Conservation (phyloP, 2,329 filamentous ascomycete genomes). For the Magnaporthiopsis rhizophila region DNA sequence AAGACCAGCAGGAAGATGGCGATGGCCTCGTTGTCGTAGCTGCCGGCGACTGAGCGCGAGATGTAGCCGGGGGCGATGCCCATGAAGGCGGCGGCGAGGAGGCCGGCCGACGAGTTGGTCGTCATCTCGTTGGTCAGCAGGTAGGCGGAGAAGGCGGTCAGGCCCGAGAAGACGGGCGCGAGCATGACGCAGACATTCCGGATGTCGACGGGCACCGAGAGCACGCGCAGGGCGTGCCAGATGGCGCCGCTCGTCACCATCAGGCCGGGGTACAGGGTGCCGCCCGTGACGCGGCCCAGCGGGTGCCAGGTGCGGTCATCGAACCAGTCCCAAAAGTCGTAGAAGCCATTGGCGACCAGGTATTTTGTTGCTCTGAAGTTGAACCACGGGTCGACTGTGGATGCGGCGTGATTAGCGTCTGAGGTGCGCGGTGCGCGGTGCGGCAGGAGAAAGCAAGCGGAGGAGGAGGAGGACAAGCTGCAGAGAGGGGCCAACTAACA, state of each 20-base stretch:
- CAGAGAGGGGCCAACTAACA: slow-evolving; percentile 53
- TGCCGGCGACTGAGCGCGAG: slow-evolving; percentile 92
- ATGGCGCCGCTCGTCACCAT: slow-evolving; percentile 99
- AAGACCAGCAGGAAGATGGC: slow-evolving; percentile 98
- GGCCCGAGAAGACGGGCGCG: slow-evolving; percentile 85
- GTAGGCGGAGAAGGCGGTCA: slow-evolving; percentile 89
- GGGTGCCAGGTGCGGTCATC: slow-evolving; percentile 99
- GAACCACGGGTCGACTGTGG: slow-evolving; percentile 95
- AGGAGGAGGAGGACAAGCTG: too few relatives aligned
- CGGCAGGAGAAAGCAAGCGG: slow-evolving; percentile 10
- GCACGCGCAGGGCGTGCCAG: slow-evolving; percentile 83
- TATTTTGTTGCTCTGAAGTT: slow-evolving; percentile 99
- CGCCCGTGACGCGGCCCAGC: slow-evolving; percentile 93
- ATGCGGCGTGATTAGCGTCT: slow-evolving; percentile 1
- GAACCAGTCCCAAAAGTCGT: slow-evolving; percentile 99
- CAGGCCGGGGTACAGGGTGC: slow-evolving; percentile 94
- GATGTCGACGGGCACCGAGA: slow-evolving; percentile 92
- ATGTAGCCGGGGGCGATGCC: slow-evolving; percentile 97
- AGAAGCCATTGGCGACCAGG: slow-evolving; percentile 92
- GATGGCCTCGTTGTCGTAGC: slow-evolving; percentile 97
- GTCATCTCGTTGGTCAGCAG: slow-evolving; percentile 97
- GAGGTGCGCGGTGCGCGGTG: slow-evolving; percentile 8
- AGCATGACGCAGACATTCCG: slow-evolving; percentile 97
- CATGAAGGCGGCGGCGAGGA: slow-evolving; percentile 93
- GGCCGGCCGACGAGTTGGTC: slow-evolving; percentile 85